phyloP scores from a whole-genome alignment of 306 rosid genomes.

The Nissolia schottii region DNA sequence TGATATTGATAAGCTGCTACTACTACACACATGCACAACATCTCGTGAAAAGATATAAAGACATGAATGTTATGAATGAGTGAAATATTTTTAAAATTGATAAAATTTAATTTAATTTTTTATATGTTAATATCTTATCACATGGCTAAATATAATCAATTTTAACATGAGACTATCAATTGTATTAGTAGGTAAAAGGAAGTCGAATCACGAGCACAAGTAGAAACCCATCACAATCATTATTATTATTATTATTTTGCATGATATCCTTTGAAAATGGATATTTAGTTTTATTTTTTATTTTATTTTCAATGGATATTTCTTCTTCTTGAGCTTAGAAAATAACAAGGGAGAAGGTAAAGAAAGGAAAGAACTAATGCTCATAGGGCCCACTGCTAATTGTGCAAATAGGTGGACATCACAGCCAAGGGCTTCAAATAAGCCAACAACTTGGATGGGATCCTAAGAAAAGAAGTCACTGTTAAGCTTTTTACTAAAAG shows the following conservation, averaged over 20 bases:
- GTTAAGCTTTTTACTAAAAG: not conserved
- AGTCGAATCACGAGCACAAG: slow-evolving; percentile 5
- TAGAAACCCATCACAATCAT: not conserved
- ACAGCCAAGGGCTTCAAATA: not conserved
- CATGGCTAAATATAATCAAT: too few relatives aligned
- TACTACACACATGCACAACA: not conserved
- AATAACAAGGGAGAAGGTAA: not conserved
- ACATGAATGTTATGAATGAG: too few relatives aligned
- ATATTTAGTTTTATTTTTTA: too few relatives aligned
- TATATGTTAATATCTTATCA: too few relatives aligned
- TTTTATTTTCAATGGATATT: slow-evolving; percentile 7
- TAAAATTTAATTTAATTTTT: too few relatives aligned
- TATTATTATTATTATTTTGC: not conserved
- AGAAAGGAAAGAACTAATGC: slow-evolving; percentile 2
- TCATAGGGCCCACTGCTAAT: not conserved
- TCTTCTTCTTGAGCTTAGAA: not conserved
- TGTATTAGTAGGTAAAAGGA: not conserved
- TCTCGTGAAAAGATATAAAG: too few relatives aligned
- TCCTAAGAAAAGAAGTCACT: slow-evolving; percentile 11
- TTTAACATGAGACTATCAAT: too few relatives aligned
- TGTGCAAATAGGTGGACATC: not conserved
- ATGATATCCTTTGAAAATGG: not conserved
- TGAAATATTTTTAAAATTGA: too few relatives aligned
- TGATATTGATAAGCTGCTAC: not conserved
- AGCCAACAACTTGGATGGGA: not conserved